phyloP scores from a whole-genome alignment of 441 rosid species.

The Pelargonium cotyledonis region DNA sequence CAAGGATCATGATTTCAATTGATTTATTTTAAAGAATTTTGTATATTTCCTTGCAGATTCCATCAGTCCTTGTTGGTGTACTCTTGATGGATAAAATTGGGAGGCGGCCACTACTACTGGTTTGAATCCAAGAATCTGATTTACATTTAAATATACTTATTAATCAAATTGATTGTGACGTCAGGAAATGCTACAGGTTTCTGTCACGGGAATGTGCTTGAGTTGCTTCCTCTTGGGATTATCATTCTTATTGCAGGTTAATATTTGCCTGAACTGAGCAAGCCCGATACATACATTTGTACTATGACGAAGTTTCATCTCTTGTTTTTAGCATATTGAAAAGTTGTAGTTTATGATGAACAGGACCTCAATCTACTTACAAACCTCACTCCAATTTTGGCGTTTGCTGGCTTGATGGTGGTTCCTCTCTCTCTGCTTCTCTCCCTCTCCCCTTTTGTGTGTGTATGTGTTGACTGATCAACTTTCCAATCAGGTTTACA shows the following conservation, averaged over 20 bases:
- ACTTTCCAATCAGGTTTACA: slow-evolving; percentile 30
- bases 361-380: slow-evolving; percentile 34
- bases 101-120: slow-evolving; percentile 50
- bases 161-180: background rate
- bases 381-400: slow-evolving; percentile 38
- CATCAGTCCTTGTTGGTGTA: slow-evolving; percentile 25
- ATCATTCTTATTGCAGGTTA: slow-evolving; percentile 42
- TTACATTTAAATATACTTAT: background rate
- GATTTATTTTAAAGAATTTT: background rate
- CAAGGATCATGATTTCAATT: slow-evolving; percentile 1
- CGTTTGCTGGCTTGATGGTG: slow-evolving; percentile 40
- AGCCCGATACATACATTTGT: no score
- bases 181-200: slow-evolving; percentile 28
- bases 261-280: background rate
- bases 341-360: background rate
- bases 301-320: background rate
- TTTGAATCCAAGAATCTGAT: slow-evolving; percentile 9
- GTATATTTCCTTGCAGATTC: slow-evolving; percentile 39
- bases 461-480: background rate
- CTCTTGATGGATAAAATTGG: slow-evolving; percentile 46
- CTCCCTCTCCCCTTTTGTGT: background rate
- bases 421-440: background rate
- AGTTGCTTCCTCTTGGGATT: slow-evolving; percentile 31
- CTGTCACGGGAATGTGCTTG: slow-evolving; percentile 36
- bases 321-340: background rate